Percentiles rank a stretch among this genome's conserved stretches.
Conservation (phyloP, 2,329 filamentous ascomycete genomes). For the Paraphaeosphaeria sporulosa region DNA sequence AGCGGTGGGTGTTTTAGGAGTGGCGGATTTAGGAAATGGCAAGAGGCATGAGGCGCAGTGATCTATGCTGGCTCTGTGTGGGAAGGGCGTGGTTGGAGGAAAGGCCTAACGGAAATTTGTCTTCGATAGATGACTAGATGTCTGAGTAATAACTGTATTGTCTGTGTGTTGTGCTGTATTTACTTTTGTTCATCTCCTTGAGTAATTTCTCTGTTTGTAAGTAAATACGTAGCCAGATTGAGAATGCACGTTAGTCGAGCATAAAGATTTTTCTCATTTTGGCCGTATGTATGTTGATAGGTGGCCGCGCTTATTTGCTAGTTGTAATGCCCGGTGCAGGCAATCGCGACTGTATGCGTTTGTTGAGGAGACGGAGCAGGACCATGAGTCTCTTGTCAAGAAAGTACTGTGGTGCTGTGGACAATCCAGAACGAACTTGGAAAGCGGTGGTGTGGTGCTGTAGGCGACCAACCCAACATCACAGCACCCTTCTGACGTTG, state of each 20-base stretch:
- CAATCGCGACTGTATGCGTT: too few species aligned
- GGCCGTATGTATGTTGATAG: too few species aligned
- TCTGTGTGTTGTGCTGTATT: too few species aligned
- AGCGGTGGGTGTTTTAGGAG: slow-evolving; percentile 19
- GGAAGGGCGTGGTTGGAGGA: neutral
- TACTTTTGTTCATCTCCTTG: neutral
- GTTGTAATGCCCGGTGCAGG: too few species aligned
- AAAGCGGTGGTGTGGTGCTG: too few species aligned
- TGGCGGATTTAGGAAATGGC: neutral
- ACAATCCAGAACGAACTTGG: too few species aligned
- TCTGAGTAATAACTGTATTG: slow-evolving; percentile 8
- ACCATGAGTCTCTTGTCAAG: too few species aligned
- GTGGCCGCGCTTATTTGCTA: too few species aligned
- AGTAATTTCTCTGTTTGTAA: neutral
- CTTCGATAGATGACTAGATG: slow-evolving; percentile 9
- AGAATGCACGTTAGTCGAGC: neutral
- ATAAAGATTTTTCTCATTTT: neutral
- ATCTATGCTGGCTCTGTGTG: neutral
- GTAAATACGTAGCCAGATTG: neutral
- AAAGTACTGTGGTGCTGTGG: too few species aligned
- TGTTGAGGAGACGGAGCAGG: too few species aligned
- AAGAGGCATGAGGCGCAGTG: neutral
- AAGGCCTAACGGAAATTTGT: neutral
- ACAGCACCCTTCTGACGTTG: too few species aligned
- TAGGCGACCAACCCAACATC: too few species aligned